Conservation (phyloP, 2,329 filamentous ascomycete species). For the Fusarium marasasianum region DNA sequence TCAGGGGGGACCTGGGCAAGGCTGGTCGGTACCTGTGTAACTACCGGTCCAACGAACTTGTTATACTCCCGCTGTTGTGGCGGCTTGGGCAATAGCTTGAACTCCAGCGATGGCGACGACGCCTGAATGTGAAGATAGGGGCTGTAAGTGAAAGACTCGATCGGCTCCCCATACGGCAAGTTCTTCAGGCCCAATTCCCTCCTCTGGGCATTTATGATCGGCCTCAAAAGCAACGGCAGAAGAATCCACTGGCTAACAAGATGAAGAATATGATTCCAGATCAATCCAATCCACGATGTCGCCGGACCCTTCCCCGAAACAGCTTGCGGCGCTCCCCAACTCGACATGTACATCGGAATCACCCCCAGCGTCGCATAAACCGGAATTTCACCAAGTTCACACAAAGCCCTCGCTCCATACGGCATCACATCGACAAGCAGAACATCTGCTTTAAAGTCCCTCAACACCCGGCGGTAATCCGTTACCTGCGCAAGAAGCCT, state of each 20-base stretch:
- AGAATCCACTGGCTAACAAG: slow-evolving; percentile 42
- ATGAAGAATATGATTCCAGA: slow-evolving; percentile 44
- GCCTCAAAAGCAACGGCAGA: slow-evolving; percentile 42
- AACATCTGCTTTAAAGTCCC: slow-evolving; percentile 43
- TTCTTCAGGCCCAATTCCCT: slow-evolving; percentile 40
- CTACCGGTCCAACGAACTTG: slow-evolving; percentile 49
- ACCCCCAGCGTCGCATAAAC: slow-evolving; percentile 52
- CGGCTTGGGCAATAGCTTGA: slow-evolving; percentile 40
- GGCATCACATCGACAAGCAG: slow-evolving; percentile 53
- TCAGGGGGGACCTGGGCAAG: slow-evolving; percentile 42
- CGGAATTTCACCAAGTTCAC: slow-evolving; percentile 48
- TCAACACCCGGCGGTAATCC: slow-evolving; percentile 48
- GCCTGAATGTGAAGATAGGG: slow-evolving; percentile 52
- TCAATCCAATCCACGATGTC: slow-evolving; percentile 34
- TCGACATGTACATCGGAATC: slow-evolving; percentile 50
- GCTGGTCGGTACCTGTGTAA: slow-evolving; percentile 32
- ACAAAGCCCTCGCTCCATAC: slow-evolving; percentile 48
- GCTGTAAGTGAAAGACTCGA: slow-evolving; percentile 49
- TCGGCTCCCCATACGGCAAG: slow-evolving; percentile 44
- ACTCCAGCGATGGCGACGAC: slow-evolving; percentile 48
- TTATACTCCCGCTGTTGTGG: slow-evolving; percentile 30
- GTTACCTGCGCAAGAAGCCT: slow-evolving; percentile 49
- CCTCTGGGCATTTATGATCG: slow-evolving; percentile 46
- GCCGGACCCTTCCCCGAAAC: slow-evolving; percentile 47
- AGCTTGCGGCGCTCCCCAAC: slow-evolving; percentile 42